These are phyloP conservation scores for Amanita phalloides DNA, from an alignment of 768 basidiomycete species.

Conservation along the genomic window DNA sequence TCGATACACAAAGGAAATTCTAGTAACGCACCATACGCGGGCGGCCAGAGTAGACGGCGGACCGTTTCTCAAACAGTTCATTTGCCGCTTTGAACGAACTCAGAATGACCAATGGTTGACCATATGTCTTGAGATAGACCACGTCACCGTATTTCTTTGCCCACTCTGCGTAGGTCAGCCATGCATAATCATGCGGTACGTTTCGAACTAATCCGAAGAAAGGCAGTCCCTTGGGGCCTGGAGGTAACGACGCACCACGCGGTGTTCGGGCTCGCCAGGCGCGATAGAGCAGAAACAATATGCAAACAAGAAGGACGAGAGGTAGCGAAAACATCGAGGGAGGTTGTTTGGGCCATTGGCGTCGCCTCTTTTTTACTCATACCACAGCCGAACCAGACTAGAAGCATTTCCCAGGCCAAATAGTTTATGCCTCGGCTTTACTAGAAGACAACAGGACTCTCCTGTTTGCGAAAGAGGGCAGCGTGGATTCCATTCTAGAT, in stretches of 20 bases:
- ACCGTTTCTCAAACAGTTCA: constrained; percentile 35
- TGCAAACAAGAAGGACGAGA: not conserved
- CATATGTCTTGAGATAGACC: constrained; percentile 24
- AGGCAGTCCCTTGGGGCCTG: constrained; percentile 22
- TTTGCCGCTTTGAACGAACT: constrained; percentile 26
- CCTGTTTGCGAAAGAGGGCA: not conserved
- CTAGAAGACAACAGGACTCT: not conserved
- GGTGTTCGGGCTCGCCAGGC: not conserved
- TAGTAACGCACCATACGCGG: constrained; percentile 17
- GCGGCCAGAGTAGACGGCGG: constrained; percentile 34
- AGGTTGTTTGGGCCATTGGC: not conserved
- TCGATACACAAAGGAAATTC: not conserved
- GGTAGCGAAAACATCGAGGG: not conserved
- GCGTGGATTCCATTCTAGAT: not conserved
- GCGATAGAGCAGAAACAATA: constrained; percentile 1
- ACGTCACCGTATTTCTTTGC: constrained; percentile 16
- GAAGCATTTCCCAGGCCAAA: constrained; percentile 1
- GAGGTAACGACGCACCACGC: constrained; percentile 15
- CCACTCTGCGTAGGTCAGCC: constrained; percentile 22
- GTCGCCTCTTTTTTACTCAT: not conserved
- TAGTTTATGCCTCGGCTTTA: constrained; percentile 1
- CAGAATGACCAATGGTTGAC: constrained; percentile 25
- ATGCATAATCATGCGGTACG: constrained; percentile 18
- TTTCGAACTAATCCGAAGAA: constrained; percentile 23
- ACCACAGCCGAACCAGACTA: not conserved